Percentiles rank a stretch among this genome's conserved stretches.
phyloP scores from a whole-genome alignment of 1,284 basidiomycete species.

The Ustilago esculenta region DNA sequence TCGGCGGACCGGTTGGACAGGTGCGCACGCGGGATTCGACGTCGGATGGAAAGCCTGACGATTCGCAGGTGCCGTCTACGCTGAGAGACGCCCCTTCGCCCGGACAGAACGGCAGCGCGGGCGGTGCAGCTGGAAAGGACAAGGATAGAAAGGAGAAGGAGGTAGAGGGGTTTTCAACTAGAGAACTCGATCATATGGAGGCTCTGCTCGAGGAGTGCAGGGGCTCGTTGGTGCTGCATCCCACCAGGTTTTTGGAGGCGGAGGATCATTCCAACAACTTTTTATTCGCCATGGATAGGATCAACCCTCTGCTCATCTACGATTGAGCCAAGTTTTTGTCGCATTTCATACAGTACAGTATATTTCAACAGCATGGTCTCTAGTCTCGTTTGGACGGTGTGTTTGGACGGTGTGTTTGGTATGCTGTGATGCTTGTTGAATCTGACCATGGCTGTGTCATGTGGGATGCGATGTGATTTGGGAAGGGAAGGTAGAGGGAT shows the following conservation, averaged over 20 bases:
- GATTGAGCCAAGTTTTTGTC: slow-evolving; percentile 16
- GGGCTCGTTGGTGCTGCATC: slow-evolving; percentile 58
- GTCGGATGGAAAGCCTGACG: slow-evolving; percentile 3
- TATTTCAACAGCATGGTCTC: too few relatives aligned
- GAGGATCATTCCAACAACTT: slow-evolving; percentile 59
- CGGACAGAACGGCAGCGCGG: slow-evolving; percentile 5
- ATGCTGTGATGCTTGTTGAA: too few relatives aligned
- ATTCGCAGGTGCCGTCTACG: slow-evolving; percentile 12
- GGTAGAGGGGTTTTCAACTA: slow-evolving; percentile 45
- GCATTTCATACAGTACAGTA: too few relatives aligned
- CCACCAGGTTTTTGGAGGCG: slow-evolving; percentile 62
- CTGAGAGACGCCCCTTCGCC: slow-evolving; percentile 20
- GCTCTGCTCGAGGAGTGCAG: slow-evolving; percentile 52
- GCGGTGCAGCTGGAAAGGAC: background rate
- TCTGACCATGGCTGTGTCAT: too few relatives aligned
- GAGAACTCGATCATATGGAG: slow-evolving; percentile 62
- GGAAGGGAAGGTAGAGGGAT: too few relatives aligned
- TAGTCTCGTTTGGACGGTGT: too few relatives aligned
- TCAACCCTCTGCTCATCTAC: slow-evolving; percentile 56
- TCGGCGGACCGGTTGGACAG: slow-evolving; percentile 35
- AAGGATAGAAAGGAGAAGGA: slow-evolving; percentile 23
- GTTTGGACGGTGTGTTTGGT: too few relatives aligned
- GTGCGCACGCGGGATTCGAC: background rate
- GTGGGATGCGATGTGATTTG: too few relatives aligned
- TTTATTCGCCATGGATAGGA: slow-evolving; percentile 61